Evolutionary conservation across 768 basidiomycete genomes (phyloP).

Genomic region (Boletus eberwhitei): DNA sequence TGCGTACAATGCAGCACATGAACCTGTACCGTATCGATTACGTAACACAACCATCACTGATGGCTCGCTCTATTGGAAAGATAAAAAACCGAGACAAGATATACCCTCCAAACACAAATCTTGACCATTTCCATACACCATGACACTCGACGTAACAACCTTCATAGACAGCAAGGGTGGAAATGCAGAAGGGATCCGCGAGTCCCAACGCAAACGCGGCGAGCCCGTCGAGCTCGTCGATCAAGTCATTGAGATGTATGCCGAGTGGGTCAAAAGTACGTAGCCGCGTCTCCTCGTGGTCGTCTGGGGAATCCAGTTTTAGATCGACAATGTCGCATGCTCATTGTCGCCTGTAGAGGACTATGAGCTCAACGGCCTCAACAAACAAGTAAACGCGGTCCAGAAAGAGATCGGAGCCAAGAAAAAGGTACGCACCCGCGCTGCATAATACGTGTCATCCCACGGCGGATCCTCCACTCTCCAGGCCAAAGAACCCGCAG

Average conservation of each 20-base stretch:
- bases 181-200: constrained; percentile 83
- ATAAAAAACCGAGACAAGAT: neutral
- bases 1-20: too few relatives aligned
- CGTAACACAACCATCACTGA: neutral
- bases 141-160: constrained; percentile 79
- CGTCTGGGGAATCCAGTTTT: neutral
- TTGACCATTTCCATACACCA: constrained; percentile 26
- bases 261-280: constrained; percentile 93
- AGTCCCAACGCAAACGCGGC: constrained; percentile 89
- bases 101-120: neutral
- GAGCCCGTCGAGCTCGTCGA: constrained; percentile 90
- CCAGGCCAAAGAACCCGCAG: constrained; percentile 88
- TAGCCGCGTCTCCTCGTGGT: constrained; percentile 16
- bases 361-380: constrained; percentile 73
- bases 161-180: constrained; percentile 91
- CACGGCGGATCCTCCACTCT: neutral
- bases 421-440: constrained; percentile 68
- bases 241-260: constrained; percentile 88
- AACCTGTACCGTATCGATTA: constrained; percentile 5
- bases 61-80: neutral
- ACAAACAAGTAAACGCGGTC: constrained; percentile 82
- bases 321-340: neutral
- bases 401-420: constrained; percentile 94
- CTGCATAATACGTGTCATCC: neutral
- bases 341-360: constrained; percentile 54